Evolutionary conservation across 768 basidiomycete species (phyloP).

Genomic region (Mycena pura): DNA sequence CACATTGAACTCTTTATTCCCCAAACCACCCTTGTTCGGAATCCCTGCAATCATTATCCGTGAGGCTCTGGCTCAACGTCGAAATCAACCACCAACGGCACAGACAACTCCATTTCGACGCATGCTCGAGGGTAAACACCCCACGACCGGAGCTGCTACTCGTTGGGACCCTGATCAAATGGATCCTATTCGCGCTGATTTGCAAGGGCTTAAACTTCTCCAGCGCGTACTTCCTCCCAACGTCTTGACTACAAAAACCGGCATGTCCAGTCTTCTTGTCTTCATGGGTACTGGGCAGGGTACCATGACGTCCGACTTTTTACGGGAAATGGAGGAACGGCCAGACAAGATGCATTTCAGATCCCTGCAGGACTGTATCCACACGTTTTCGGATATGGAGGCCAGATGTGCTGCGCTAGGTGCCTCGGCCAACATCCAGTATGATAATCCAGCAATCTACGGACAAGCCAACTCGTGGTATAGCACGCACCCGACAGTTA

Average conservation of each 20-base stretch:
- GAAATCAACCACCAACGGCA: neutral
- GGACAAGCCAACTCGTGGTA: neutral
- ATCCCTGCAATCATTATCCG: conserved; percentile 2
- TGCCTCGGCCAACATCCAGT: neutral
- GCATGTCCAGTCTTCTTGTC: conserved; percentile 4
- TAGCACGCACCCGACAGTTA: neutral
- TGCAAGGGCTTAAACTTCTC: neutral
- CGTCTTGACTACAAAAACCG: neutral
- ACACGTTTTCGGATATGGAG: neutral
- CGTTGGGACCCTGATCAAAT: conserved; percentile 7
- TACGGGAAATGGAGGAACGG: neutral
- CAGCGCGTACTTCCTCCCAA: neutral
- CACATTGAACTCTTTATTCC: neutral
- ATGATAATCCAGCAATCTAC: conserved; percentile 4
- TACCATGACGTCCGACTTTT: neutral
- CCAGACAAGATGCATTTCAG: neutral
- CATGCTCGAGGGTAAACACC: neutral
- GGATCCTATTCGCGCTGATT: conserved; percentile 3
- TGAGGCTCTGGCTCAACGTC: neutral
- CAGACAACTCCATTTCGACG: neutral
- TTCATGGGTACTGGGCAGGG: conserved; percentile 13
- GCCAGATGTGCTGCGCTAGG: neutral
- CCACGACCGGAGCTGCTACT: neutral
- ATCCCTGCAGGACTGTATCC: neutral
- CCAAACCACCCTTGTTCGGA: neutral